Evolutionary conservation across 225 moss, liverwort and hornwort genomes (phyloP), one percentile per base, ranked within the genome.

Genomic region (Climacium dendroides): DNA sequence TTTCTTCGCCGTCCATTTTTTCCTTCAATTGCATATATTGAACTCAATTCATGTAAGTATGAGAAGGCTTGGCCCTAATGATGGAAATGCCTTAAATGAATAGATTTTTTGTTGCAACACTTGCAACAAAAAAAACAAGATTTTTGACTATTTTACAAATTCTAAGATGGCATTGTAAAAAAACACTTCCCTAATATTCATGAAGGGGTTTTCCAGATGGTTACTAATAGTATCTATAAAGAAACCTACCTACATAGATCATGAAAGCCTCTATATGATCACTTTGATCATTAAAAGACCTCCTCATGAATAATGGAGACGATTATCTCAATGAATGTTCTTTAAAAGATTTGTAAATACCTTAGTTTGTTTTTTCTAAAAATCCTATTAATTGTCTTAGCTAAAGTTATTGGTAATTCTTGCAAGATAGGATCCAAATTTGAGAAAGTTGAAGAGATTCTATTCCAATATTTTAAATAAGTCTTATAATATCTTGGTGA

Each of bases 211-310:
- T 52, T 0, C 7, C 30, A 53, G 14, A 55, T 23, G 11, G 1
- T 76, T 14, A 23, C 2, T 43, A 15, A 16, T 1, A 57, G 0
- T 34, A 17, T 30, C 5, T 2, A 47, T 59, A 35, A 0, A 1
- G 1, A 85, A 64, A 16, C 6, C 30, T 2, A 0, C 14, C 5
- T 13, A 48, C 18, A 3, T 19, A 47, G 19, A 25, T 58, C 4
- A 84, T 58, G 4, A 17, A 39, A 11, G 19, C 53, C 1, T 64
- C 37, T 24, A 13, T 52, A 52, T 28, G 5, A 65, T 37, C 12
- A 67, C 29, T 82, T 65, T 71, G 5, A 58, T 45, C 17, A 30
- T 43, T 24, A 7, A 0, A 25, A 50, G 29, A 52, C 37, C 3
- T 60, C 1, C 4, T 47, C 3, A 20, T 29, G 15, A n/a, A 37